A percentile compares a stretch with the other conserved stretches of the same genome.
Evolutionary conservation across 192 early-diverging fungal species (phyloP).

Genomic region (Spizellomyces punctatus): DNA sequence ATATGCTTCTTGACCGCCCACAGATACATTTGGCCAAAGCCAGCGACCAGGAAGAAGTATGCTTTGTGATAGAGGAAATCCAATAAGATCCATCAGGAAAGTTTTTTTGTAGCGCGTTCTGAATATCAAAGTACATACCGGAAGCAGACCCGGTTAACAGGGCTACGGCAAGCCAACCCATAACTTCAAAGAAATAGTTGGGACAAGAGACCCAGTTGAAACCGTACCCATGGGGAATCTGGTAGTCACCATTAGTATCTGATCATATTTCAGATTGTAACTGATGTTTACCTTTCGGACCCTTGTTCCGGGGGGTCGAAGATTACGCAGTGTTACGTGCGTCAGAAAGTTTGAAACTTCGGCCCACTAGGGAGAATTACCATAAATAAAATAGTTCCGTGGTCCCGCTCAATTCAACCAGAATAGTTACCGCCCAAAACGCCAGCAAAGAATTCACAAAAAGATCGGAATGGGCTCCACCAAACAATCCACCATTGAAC

Average conservation of each 20-base stretch:
- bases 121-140: conserved; percentile 34
- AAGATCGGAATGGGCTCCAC: conserved; percentile 45
- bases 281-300: conserved; percentile 54
- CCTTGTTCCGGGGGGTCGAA: conserved; percentile 87
- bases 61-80: neutral
- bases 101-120: neutral
- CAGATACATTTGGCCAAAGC: conserved; percentile 51
- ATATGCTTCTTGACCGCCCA: conserved; percentile 98
- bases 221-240: conserved; percentile 89
- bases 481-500: conserved; percentile 52
- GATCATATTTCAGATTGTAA: neutral
- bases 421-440: conserved; percentile 59
- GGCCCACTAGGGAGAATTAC: conserved; percentile 54
- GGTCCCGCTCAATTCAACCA: neutral
- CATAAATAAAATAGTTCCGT: neutral
- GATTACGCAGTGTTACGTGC: conserved; percentile 85
- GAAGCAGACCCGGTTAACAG: conserved; percentile 72
- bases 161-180: conserved; percentile 78
- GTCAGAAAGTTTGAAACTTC: conserved; percentile 84
- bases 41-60: conserved; percentile 33
- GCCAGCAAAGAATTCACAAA: conserved; percentile 46
- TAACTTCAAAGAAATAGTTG: conserved; percentile 90
- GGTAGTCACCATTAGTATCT: neutral
- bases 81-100: neutral
- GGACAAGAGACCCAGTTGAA: conserved; percentile 88